Evolutionary conservation across 176 grass and related monocot genomes (phyloP).

Genomic region (Triticum turgidum): DNA sequence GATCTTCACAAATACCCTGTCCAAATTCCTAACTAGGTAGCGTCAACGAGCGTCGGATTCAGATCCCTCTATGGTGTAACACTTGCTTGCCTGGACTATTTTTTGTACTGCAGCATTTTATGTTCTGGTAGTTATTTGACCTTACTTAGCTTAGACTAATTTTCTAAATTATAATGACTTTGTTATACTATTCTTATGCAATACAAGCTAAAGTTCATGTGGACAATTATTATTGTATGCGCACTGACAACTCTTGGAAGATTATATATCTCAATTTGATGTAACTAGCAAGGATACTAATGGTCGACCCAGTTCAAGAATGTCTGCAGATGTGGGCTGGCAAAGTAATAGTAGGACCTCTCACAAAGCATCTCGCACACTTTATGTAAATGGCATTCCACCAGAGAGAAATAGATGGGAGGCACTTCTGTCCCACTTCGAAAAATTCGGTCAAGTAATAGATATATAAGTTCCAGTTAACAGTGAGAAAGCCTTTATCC

Average conservation of each 20-base stretch:
- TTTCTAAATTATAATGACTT: constrained; percentile 19
- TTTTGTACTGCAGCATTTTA: constrained; percentile 12
- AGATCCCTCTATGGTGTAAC: not conserved
- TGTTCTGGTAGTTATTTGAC: constrained; percentile 10
- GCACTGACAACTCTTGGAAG: not conserved
- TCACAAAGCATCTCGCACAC: constrained; percentile 91
- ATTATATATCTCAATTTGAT: not conserved
- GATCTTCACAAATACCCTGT: not conserved
- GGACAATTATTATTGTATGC: not conserved
- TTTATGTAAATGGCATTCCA: constrained; percentile 92
- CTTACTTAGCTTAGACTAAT: not conserved
- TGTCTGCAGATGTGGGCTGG: constrained; percentile 36
- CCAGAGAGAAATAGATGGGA: constrained; percentile 72
- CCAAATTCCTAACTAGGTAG: not conserved
- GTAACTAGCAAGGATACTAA: constrained; percentile 37
- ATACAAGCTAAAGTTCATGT: constrained; percentile 7
- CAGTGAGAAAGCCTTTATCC: constrained; percentile 94
- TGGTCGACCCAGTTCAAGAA: constrained; percentile 40
- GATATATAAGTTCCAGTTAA: constrained; percentile 91
- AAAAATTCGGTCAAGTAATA: constrained; percentile 88
- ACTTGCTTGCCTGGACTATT: constrained; percentile 15
- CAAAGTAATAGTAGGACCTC: constrained; percentile 51
- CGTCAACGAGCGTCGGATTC: not conserved
- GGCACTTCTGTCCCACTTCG: constrained; percentile 77
- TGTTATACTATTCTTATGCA: constrained; percentile 25